Evolutionary conservation across 176 grass and related monocot species (phyloP), one percentile per base, ranked within the genome.

Genomic region (Phyllostachys edulis): DNA sequence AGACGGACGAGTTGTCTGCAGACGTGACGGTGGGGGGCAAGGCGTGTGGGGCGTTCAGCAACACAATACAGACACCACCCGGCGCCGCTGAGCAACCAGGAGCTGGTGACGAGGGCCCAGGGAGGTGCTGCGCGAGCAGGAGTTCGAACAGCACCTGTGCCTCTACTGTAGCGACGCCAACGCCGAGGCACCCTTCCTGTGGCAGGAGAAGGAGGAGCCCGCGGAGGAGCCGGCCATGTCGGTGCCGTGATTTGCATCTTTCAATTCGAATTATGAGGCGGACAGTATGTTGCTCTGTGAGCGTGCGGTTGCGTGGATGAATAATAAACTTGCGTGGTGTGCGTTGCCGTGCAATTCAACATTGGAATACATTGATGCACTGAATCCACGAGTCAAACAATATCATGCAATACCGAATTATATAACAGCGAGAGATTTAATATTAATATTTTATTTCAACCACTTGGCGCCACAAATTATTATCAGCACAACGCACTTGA

Each of bases 131-230:
- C 1, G 29, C 5, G 29, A 83, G 13, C 65, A 84, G 49, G 86
- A 82, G 0, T 91, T 91, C 56, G 61, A 78, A 70, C 92, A 94
- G 75, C 92, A 97, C 51, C 92, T 90, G 0, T 97, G 95, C 75
- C 75, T 97, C 37, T 97, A 94, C 84, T 94, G 92, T 79, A 90
- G 79, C 57, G 89, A 97, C 63, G 66, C 5, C 37, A 93, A 94
- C 21, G 92, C 95, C 1, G 87, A 82, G 23, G 79, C 50, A 5
- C 85, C 81, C 0, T 93, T 94, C 85, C 89, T 97, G 29, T 70
- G 74, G 47, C 85, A 85, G 67, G 23, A 85, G 67, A 18, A 61
- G 36, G 9, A 47, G 0, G 38, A 45, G 20, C 17, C 1, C 3
- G 16, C 8, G 42, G 23, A 67, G 9, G 41, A 34, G 39, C 67